phyloP scores from a whole-genome alignment of 2,329 filamentous ascomycete species.

The Beauveria medogensis region DNA sequence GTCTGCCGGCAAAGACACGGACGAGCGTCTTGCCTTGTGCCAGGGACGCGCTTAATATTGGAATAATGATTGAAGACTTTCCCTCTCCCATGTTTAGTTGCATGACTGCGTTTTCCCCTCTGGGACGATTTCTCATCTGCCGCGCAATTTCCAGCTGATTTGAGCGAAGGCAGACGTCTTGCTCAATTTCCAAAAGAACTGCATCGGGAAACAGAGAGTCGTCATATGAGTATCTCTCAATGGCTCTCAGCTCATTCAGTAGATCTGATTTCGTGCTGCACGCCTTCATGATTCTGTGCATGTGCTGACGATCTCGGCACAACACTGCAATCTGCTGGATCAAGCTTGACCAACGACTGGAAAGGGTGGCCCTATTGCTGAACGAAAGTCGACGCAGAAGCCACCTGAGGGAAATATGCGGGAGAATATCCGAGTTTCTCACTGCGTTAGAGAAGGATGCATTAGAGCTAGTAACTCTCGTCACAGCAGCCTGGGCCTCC shows the following conservation, averaged over 20 bases:
- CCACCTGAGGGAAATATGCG: neutral
- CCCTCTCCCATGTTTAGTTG: constrained; percentile 68
- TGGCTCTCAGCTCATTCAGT: neutral
- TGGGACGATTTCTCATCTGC: constrained; percentile 41
- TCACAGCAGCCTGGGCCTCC: neutral
- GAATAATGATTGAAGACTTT: constrained; percentile 62
- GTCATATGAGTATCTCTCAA: neutral
- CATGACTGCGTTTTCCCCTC: constrained; percentile 42
- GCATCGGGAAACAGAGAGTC: constrained; percentile 41
- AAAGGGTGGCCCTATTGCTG: accelerated
- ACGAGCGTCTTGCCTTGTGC: constrained; percentile 44
- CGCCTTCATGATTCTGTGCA: constrained; percentile 27
- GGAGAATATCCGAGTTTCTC: neutral
- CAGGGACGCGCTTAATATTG: constrained; percentile 48
- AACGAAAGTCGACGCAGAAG: neutral
- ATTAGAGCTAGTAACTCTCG: neutral
- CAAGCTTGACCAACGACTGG: neutral
- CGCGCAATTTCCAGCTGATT: constrained; percentile 51
- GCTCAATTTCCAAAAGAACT: constrained; percentile 58
- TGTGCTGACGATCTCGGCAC: neutral
- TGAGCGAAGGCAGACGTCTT: constrained; percentile 49
- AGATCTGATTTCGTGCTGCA: constrained; percentile 19
- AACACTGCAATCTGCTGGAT: neutral
- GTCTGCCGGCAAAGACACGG: constrained; percentile 52
- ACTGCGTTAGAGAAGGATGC: neutral